Conservation (phyloP, 225 moss, liverwort and hornwort species). For the Asterella californica region DNA sequence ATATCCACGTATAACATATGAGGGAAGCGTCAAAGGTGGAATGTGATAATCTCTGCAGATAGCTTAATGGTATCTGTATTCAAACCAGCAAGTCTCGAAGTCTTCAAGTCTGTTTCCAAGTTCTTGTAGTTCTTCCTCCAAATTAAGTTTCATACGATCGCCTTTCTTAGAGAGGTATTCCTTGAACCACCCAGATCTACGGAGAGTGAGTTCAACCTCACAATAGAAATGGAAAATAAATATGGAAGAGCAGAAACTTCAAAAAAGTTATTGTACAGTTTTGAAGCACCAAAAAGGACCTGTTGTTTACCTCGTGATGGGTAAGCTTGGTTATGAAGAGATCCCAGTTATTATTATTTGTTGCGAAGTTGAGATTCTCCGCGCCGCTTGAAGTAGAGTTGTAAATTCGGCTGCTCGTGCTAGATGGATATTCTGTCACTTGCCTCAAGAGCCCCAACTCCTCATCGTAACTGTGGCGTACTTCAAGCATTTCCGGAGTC, state of each 20-base stretch:
- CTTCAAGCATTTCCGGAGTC: conserved; percentile 24
- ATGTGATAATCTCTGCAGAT: neutral
- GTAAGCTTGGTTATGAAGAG: conserved; percentile 30
- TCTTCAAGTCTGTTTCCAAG: conserved; percentile 24
- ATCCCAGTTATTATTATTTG: conserved; percentile 26
- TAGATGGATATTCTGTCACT: conserved; percentile 10
- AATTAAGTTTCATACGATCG: conserved; percentile 26
- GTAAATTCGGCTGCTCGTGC: neutral
- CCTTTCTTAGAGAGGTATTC: conserved; percentile 32
- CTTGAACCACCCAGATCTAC: neutral
- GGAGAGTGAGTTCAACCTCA: neutral
- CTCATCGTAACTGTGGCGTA: conserved; percentile 26
- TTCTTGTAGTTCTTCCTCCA: conserved; percentile 29
- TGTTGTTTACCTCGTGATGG: conserved; percentile 28
- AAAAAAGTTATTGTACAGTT: neutral
- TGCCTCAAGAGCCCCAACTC: conserved; percentile 30
- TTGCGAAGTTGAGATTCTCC: conserved; percentile 8
- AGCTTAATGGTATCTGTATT: neutral
- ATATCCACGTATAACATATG: too few species aligned
- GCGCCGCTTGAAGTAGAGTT: neutral
- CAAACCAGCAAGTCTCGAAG: conserved; percentile 30
- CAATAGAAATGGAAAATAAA: neutral
- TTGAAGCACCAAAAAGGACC: neutral
- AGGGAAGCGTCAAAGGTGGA: too few species aligned
- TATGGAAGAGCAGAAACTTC: neutral